Evolutionary conservation across 2,329 filamentous ascomycete species (phyloP).

Genomic region (Fusarium equiseti): DNA sequence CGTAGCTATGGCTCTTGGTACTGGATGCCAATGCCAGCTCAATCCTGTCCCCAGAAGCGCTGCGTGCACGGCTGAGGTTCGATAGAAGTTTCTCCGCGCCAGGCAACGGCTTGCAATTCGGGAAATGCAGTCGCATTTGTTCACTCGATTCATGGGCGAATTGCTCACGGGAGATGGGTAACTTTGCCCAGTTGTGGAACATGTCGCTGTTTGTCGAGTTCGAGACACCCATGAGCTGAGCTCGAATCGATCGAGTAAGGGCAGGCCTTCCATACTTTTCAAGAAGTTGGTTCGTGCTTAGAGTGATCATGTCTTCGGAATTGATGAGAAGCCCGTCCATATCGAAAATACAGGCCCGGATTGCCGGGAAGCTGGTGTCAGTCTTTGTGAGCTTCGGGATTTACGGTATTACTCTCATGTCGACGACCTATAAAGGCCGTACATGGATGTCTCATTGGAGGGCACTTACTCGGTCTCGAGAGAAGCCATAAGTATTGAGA

Average conservation of each 20-base stretch:
- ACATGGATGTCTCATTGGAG: background rate
- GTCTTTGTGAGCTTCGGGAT: constrained; percentile 3
- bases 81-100: constrained; percentile 69
- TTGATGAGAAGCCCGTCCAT: constrained; percentile 80
- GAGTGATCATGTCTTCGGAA: constrained; percentile 77
- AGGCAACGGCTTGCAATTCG: constrained; percentile 67
- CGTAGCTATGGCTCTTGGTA: constrained; percentile 68
- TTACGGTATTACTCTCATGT: constrained; percentile 1
- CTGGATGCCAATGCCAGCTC: constrained; percentile 76
- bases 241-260: constrained; percentile 74
- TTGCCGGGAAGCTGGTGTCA: constrained; percentile 6
- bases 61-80: constrained; percentile 52
- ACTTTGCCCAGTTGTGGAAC: constrained; percentile 75
- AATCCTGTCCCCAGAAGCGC: constrained; percentile 51
- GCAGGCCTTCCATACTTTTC: constrained; percentile 69
- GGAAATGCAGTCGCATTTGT: constrained; percentile 47
- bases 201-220: constrained; percentile 62
- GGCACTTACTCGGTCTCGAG: background rate
- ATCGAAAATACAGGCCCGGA: constrained; percentile 78
- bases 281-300: constrained; percentile 72
- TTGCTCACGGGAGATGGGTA: constrained; percentile 68
- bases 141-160: constrained; percentile 49
- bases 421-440: background rate
- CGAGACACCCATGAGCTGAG: constrained; percentile 75
- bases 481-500: background rate